Evolutionary conservation across 208 protist species (phyloP).

Genomic region (Trypanosoma avium): DNA sequence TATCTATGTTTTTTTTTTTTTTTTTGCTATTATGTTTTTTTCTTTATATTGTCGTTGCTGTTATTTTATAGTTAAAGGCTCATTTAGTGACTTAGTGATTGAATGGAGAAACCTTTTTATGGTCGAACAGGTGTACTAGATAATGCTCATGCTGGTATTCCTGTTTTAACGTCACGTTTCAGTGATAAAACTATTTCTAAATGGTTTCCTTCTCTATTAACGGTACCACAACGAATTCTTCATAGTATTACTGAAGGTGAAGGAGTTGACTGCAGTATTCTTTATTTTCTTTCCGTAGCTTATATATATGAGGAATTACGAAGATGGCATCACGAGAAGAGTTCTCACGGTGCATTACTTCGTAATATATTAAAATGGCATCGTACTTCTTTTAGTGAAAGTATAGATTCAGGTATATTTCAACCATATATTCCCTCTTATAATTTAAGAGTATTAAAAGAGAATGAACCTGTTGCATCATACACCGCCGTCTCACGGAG

Average conservation of each 20-base stretch:
- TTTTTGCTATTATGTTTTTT: constrained; percentile 8
- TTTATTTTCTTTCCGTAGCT: constrained; percentile 44
- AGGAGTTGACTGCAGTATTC: constrained; percentile 37
- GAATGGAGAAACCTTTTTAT: constrained; percentile 70
- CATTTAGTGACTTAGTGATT: too few species aligned
- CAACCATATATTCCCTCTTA: constrained; percentile 57
- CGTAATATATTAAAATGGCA: constrained; percentile 39
- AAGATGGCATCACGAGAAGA: background rate
- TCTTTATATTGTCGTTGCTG: background rate
- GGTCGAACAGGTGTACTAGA: constrained; percentile 71
- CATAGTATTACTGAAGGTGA: constrained; percentile 39
- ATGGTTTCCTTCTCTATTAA: constrained; percentile 79
- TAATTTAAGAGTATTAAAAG: constrained; percentile 59
- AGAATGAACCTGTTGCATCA: constrained; percentile 34
- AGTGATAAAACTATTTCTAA: constrained; percentile 25
- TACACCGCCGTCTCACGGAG: constrained; percentile 38
- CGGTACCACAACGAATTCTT: constrained; percentile 69
- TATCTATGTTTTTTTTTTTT: too few species aligned
- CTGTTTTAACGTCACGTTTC: constrained; percentile 38
- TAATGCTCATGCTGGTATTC: constrained; percentile 32
- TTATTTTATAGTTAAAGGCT: too few species aligned
- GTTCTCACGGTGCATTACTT: constrained; percentile 26
- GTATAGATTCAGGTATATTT: background rate
- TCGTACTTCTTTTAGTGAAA: background rate
- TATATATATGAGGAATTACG: constrained; percentile 43